Evolutionary conservation across 2,329 filamentous ascomycete genomes (phyloP).

Genomic region (Hymenoscyphus occultus): DNA sequence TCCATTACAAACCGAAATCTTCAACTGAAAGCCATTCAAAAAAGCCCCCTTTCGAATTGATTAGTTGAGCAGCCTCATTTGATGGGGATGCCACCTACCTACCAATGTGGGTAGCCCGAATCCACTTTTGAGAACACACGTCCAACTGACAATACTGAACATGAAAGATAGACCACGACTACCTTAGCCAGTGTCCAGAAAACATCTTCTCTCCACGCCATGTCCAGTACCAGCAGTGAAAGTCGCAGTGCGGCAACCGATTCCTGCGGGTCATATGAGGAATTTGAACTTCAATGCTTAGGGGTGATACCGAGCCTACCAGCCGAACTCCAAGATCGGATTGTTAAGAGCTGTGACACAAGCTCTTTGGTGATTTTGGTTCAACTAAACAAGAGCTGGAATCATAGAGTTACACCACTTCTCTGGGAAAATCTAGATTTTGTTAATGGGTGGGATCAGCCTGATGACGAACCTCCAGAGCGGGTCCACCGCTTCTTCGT

Average conservation of each 20-base stretch:
- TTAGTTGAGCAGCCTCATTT: too few species aligned
- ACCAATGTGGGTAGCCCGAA: too few species aligned
- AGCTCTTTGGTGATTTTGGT: neutral
- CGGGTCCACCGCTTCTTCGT: constrained; percentile 1
- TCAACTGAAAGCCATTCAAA: too few species aligned
- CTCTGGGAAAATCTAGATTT: constrained; percentile 11
- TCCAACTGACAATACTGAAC: too few species aligned
- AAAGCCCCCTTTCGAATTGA: too few species aligned
- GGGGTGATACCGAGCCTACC: constrained; percentile 4
- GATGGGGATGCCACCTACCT: too few species aligned
- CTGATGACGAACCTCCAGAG: neutral
- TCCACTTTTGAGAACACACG: too few species aligned
- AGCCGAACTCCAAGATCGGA: constrained; percentile 4
- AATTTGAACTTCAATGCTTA: neutral
- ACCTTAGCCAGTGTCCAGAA: neutral
- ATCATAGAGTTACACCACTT: neutral
- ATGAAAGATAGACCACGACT: too few species aligned
- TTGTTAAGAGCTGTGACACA: constrained; percentile 1
- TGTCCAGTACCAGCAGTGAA: neutral
- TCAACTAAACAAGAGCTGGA: constrained; percentile 8
- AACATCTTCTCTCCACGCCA: neutral
- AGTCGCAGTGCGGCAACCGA: neutral
- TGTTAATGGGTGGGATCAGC: neutral
- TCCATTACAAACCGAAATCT: too few species aligned
- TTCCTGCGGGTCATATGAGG: neutral